Base-by-base conservation (phyloP, 108 stramenopile species). In the Nitzschia sp. region DNA sequence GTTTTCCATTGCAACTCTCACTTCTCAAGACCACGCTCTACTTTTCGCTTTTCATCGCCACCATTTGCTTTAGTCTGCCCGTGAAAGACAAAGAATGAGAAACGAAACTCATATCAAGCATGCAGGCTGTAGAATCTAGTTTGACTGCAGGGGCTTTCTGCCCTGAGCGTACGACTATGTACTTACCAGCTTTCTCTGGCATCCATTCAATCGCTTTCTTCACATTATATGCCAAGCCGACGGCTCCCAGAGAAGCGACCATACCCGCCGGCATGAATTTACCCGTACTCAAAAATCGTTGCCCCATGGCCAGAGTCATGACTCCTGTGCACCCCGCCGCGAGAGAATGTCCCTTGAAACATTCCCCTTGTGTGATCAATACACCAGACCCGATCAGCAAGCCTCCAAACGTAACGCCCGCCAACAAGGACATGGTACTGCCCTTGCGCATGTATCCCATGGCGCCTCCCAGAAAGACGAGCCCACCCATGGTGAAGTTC, bases 241-340 rank as follows among this genome's bases (percentile, higher is more conserved):
- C 76, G 19, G 79, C 78, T 23, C 79, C 83, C 21, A 84, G 53
- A 2, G 72, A 45, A 2, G 79, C 79, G 0, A 84, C 79, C 68
- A 77, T 52, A 25, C 88, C 88, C 15, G 84, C 83, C 1, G 87
- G 91, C 88, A 93, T 87, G 41, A 93, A 80, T 64, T 88, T 93
- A 3, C 84, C 85, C 27, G 85, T 88, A 30, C 72, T 73, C 41
- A 87, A 17, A 58, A 85, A 88, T 54, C 85, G 66, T 54, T 87
- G 81, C 3, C 85, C 91, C 88, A 90, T 88, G 15, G 84, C 85
- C 23, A 83, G 8, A 11, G 79, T 63, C 85, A 88, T 78, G 36
- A 88, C 17, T 8, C 72, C 79, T 32, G 79, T 71, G 2, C 82
- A 78, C 23, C 78, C 85, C 1, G 80, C 63, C 0, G 86, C 88